Evolutionary conservation across 352 stramenopile genomes (phyloP).

Genomic region (Halophytophthora batemanensis): DNA sequence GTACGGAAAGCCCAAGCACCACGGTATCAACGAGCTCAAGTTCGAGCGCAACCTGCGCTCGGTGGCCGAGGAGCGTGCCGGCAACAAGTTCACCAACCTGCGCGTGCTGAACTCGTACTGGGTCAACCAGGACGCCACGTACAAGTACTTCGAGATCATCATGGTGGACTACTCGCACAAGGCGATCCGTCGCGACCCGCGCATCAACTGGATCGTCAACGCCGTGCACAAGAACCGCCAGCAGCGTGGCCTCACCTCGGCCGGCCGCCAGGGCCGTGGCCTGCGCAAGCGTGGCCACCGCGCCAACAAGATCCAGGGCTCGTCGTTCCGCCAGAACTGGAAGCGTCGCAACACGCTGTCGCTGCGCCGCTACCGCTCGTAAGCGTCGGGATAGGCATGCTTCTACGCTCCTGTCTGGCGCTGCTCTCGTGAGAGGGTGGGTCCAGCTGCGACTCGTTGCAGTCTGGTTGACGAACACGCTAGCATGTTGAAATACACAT

Average conservation of each 20-base stretch:
- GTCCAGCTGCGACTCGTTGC: slow-evolving; percentile 16
- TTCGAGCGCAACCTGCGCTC: slow-evolving; percentile 97
- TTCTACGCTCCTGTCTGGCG: neutral
- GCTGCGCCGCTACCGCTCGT: slow-evolving; percentile 98
- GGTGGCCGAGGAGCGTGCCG: slow-evolving; percentile 98
- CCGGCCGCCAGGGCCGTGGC: slow-evolving; percentile 95
- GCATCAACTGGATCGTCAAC: slow-evolving; percentile 99
- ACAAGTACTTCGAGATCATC: slow-evolving; percentile 99
- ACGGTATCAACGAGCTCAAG: slow-evolving; percentile 99
- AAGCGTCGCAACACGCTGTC: slow-evolving; percentile 98
- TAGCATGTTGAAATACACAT: slow-evolving; percentile 32
- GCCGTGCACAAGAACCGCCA: slow-evolving; percentile 99
- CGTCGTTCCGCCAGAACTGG: slow-evolving; percentile 96
- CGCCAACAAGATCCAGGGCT: slow-evolving; percentile 99
- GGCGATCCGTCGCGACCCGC: slow-evolving; percentile 97
- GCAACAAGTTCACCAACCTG: slow-evolving; percentile 97
- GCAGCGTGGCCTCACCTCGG: slow-evolving; percentile 97
- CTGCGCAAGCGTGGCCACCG: slow-evolving; percentile 98
- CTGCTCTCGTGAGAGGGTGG: slow-evolving; percentile 8
- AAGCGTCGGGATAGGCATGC: slow-evolving; percentile 24
- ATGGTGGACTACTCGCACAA: slow-evolving; percentile 98
- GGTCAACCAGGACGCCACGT: slow-evolving; percentile 99
- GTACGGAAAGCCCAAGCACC: slow-evolving; percentile 99
- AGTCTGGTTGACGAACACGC: slow-evolving; percentile 18
- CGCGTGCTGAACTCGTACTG: slow-evolving; percentile 99